These are phyloP conservation scores for Platanthera guangdongensis DNA, from an alignment of 106 monocot genomes.

Conservation along the genomic window DNA sequence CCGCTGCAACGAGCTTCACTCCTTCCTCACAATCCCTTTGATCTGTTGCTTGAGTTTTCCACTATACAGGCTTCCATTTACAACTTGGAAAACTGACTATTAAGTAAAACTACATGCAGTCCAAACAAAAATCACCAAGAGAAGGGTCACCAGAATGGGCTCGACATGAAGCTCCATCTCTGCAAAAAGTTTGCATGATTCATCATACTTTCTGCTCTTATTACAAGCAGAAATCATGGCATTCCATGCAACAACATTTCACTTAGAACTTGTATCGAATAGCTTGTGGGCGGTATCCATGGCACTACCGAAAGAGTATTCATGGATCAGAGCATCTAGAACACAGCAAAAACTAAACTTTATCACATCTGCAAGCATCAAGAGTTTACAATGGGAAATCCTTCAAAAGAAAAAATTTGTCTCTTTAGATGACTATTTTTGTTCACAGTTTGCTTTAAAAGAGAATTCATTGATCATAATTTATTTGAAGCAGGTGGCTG, in stretches of 20 bases:
- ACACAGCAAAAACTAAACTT: constrained; percentile 44
- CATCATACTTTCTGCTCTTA: constrained; percentile 19
- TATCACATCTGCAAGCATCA: constrained; percentile 32
- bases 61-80: no score
- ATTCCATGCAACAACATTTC: constrained; percentile 42
- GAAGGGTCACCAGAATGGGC: constrained; percentile 25
- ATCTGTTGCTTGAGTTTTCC: no score
- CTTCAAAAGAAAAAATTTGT: no score
- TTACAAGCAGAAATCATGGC: constrained; percentile 46
- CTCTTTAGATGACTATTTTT: no score
- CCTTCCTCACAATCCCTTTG: no score
- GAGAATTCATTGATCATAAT: no score
- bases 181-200: constrained; percentile 23
- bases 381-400: no score
- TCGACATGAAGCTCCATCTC: constrained; percentile 25
- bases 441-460: no score
- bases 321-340: constrained; percentile 31
- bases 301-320: constrained; percentile 25
- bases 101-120: no score
- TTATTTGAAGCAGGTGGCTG: no score
- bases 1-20: no score
- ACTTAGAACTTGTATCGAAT: constrained; percentile 25
- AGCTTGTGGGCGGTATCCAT: constrained; percentile 29
- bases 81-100: no score
- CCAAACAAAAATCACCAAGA: constrained; percentile 50